Percentiles rank a stretch among this genome's conserved stretches.
These are phyloP conservation scores for Eucalyptus coolabah DNA, from an alignment of 345 rosid genomes.

Conservation along the genomic window DNA sequence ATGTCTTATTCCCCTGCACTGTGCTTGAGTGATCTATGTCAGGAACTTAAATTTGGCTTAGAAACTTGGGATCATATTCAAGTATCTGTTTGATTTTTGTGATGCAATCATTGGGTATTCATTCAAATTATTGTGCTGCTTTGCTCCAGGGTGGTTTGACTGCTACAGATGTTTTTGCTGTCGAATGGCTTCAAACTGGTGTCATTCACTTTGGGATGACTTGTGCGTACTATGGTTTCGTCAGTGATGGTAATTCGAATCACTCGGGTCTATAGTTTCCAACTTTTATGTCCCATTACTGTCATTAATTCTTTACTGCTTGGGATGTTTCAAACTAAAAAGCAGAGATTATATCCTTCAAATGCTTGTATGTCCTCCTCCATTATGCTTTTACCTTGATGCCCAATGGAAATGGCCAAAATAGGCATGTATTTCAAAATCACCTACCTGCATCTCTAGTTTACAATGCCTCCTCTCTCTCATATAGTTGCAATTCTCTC, in stretches of 20 bases:
- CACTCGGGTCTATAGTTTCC: neutral
- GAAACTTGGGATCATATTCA: neutral
- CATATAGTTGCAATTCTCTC: neutral
- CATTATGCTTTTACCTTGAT: neutral
- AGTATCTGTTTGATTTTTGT: neutral
- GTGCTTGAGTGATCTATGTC: neutral
- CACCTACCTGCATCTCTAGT: neutral
- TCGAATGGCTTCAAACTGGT: conserved; percentile 90
- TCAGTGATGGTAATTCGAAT: conserved; percentile 74
- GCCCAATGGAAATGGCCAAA: neutral
- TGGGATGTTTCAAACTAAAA: neutral
- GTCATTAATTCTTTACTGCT: neutral
- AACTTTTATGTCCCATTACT: neutral
- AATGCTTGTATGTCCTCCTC: neutral
- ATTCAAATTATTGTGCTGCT: neutral
- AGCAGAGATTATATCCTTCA: neutral
- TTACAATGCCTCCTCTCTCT: neutral
- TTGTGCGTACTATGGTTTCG: conserved; percentile 93
- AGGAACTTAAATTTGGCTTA: neutral
- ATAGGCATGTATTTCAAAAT: neutral
- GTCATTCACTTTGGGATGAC: conserved; percentile 87
- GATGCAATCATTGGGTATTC: neutral
- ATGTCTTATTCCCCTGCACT: neutral
- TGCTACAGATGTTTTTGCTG: conserved; percentile 96
- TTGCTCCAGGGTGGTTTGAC: conserved; percentile 86